A percentile compares a stretch with the other conserved stretches of the same genome.
Evolutionary conservation across 2,329 filamentous ascomycete species (phyloP).

Genomic region (Fusarium sp.): DNA sequence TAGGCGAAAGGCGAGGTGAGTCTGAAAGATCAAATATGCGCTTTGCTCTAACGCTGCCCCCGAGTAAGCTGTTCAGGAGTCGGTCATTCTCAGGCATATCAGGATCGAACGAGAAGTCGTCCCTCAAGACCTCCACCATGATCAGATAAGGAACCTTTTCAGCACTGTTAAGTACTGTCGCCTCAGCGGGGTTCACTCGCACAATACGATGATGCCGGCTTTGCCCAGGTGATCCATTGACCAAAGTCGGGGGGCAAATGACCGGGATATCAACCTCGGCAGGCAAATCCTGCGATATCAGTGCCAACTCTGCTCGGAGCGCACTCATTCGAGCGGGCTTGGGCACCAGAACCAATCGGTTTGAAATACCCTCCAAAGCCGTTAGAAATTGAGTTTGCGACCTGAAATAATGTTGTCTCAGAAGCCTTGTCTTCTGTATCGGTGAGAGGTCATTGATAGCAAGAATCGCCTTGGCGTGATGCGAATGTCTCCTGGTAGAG

Average conservation of each 20-base stretch:
- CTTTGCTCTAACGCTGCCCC: slow-evolving; percentile 68
- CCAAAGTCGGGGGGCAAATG: slow-evolving; percentile 80
- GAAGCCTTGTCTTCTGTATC: slow-evolving; percentile 76
- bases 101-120: slow-evolving; percentile 87
- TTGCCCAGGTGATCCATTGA: slow-evolving; percentile 78
- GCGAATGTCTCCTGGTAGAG: slow-evolving; percentile 71
- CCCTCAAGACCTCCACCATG: slow-evolving; percentile 85
- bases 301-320: slow-evolving; percentile 81
- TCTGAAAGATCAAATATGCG: slow-evolving; percentile 77
- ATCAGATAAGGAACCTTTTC: slow-evolving; percentile 88
- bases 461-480: slow-evolving; percentile 68
- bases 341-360: slow-evolving; percentile 83
- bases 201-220: slow-evolving; percentile 87
- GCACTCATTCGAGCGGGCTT: slow-evolving; percentile 86
- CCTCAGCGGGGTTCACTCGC: slow-evolving; percentile 84
- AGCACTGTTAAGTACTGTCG: slow-evolving; percentile 87
- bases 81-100: slow-evolving; percentile 79
- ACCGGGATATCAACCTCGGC: slow-evolving; percentile 87
- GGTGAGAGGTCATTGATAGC: slow-evolving; percentile 72
- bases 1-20: slow-evolving; percentile 65
- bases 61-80: slow-evolving; percentile 69
- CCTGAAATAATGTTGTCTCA: slow-evolving; percentile 86
- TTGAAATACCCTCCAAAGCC: slow-evolving; percentile 86
- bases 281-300: slow-evolving; percentile 84
- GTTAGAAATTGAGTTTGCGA: slow-evolving; percentile 85